These are phyloP conservation scores for Quercus aquifolioides DNA, from an alignment of 306 rosid species.

Conservation along the genomic window DNA sequence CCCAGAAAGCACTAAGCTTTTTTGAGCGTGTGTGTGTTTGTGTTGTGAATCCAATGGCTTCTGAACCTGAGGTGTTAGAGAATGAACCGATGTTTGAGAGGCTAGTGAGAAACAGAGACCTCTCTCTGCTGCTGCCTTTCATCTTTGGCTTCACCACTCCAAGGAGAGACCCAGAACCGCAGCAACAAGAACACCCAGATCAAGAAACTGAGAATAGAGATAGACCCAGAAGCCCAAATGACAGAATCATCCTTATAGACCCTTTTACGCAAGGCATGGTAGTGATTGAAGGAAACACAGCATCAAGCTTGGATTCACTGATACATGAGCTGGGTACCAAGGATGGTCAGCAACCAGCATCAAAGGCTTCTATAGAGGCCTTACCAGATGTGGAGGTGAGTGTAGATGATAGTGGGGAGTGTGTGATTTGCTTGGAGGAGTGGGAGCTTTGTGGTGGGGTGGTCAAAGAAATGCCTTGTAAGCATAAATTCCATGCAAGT, in stretches of 20 bases:
- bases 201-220: background rate
- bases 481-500: slow-evolving; percentile 56
- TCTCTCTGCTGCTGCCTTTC: slow-evolving; percentile 53
- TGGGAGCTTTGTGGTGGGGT: slow-evolving; percentile 45
- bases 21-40: background rate
- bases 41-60: slow-evolving; percentile 45
- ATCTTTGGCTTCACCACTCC: slow-evolving; percentile 44
- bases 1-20: too few species aligned
- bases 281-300: slow-evolving; percentile 45
- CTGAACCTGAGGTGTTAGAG: slow-evolving; percentile 40
- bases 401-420: slow-evolving; percentile 41
- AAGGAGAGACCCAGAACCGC: background rate
- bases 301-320: slow-evolving; percentile 46
- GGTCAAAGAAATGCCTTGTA: slow-evolving; percentile 72
- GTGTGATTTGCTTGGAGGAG: slow-evolving; percentile 76
- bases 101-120: slow-evolving; percentile 40
- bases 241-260: slow-evolving; percentile 59
- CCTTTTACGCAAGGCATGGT: slow-evolving; percentile 55
- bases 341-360: slow-evolving; percentile 67
- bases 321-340: slow-evolving; percentile 39
- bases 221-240: background rate
- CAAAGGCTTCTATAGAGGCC: slow-evolving; percentile 66
- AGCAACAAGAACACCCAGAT: slow-evolving; percentile 14
- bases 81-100: slow-evolving; percentile 43
- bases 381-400: slow-evolving; percentile 39